Conservation (phyloP, 768 basidiomycete genomes). For the Xerocomellus amylosporus region DNA sequence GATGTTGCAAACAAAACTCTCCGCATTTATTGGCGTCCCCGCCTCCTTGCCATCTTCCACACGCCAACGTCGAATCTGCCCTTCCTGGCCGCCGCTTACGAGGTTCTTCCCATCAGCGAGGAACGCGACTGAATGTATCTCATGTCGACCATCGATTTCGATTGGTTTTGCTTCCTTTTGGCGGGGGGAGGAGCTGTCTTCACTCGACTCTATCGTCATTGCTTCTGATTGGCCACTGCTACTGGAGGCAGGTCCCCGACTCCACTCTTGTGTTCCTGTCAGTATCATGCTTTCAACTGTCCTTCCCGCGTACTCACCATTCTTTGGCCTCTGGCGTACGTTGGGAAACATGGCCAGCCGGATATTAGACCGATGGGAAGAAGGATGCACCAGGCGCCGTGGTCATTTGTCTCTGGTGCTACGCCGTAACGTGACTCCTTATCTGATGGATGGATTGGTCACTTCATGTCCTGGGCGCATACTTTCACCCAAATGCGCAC, state of each 20-base stretch:
- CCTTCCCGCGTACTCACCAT: neutral
- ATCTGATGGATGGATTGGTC: neutral
- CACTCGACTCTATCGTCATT: too few species aligned
- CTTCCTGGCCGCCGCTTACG: neutral
- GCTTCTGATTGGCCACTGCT: too few species aligned
- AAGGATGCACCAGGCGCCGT: neutral
- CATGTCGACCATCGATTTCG: neutral
- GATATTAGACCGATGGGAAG: neutral
- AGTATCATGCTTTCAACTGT: neutral
- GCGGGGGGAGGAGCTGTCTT: neutral
- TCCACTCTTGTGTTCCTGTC: neutral
- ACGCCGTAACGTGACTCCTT: neutral
- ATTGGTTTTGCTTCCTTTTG: neutral
- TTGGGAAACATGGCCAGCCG: neutral
- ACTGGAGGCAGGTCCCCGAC: too few species aligned
- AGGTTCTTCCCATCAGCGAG: neutral
- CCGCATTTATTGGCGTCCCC: neutral
- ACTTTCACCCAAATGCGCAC: too few species aligned
- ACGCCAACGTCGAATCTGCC: neutral
- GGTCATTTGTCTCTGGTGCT: neutral
- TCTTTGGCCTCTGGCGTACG: neutral
- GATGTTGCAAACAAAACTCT: neutral
- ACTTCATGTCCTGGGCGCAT: too few species aligned
- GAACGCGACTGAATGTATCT: neutral
- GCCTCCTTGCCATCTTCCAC: neutral